Percentiles rank a stretch among this genome's conserved stretches.
phyloP scores from a whole-genome alignment of 306 rosid species.

The Trifolium repens region DNA sequence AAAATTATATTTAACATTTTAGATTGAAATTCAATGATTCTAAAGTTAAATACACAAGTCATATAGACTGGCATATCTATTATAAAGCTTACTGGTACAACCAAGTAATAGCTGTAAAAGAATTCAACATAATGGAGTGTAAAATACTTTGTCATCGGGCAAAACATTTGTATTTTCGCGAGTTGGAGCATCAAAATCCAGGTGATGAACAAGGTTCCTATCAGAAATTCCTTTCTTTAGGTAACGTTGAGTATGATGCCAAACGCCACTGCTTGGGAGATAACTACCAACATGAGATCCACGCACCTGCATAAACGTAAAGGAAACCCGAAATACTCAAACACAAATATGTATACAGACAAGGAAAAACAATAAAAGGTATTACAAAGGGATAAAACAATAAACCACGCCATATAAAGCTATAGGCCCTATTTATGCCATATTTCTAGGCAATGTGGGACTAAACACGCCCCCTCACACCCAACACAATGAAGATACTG shows the following conservation, averaged over 20 bases:
- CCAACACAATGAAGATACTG: too few relatives aligned
- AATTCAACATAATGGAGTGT: slow-evolving; percentile 33
- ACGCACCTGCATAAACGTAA: slow-evolving; percentile 63
- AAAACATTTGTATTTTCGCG: slow-evolving; percentile 91
- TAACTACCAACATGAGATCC: slow-evolving; percentile 96
- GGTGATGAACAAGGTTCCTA: slow-evolving; percentile 71
- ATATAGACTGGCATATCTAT: slow-evolving; percentile 25
- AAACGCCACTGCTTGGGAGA: slow-evolving; percentile 89
- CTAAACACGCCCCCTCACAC: too few relatives aligned
- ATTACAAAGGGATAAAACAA: too few relatives aligned
- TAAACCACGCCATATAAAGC: too few relatives aligned
- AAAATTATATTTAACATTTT: neutral
- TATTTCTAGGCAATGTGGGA: too few relatives aligned
- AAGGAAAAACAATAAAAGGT: slow-evolving; percentile 23
- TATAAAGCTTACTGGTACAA: slow-evolving; percentile 24
- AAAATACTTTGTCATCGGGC: slow-evolving; percentile 81
- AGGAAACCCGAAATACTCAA: slow-evolving; percentile 20
- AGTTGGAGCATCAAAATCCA: slow-evolving; percentile 98
- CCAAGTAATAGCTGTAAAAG: slow-evolving; percentile 35
- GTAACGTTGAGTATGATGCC: slow-evolving; percentile 90
- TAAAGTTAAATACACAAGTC: slow-evolving; percentile 28
- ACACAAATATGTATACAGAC: slow-evolving; percentile 17
- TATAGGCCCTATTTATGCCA: too few relatives aligned
- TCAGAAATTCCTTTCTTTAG: slow-evolving; percentile 73
- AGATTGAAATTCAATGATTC: slow-evolving; percentile 3